These are phyloP conservation scores for Misopates orontium DNA, from an alignment of 257 asterid species.

Conservation along the genomic window DNA sequence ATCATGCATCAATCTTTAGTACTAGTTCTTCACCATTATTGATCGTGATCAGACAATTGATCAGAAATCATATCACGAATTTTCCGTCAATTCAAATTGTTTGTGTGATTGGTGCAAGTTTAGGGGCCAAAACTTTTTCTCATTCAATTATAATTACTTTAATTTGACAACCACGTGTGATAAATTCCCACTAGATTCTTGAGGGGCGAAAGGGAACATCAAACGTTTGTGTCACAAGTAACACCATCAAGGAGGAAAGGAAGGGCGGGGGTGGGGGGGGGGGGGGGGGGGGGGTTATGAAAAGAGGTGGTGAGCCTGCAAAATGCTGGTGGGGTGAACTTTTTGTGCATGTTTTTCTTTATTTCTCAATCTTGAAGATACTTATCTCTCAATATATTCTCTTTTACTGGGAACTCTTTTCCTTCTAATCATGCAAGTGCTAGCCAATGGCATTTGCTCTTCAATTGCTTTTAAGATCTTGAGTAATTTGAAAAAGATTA, in stretches of 20 bases:
- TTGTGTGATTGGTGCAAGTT: too few relatives aligned
- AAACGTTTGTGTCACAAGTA: background rate
- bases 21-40: too few relatives aligned
- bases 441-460: constrained; percentile 2
- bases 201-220: background rate
- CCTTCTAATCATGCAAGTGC: background rate
- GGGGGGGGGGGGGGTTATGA: background rate
- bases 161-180: constrained; percentile 2
- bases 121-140: constrained; percentile 13
- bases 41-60: too few relatives aligned
- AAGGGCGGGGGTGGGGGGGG: constrained; percentile 1
- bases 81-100: too few relatives aligned
- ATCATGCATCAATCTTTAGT: too few relatives aligned
- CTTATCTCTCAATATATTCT: constrained; percentile 1
- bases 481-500: background rate
- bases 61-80: too few relatives aligned
- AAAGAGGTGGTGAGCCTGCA: background rate
- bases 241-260: background rate
- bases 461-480: background rate
- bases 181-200: constrained; percentile 14
- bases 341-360: constrained; percentile 6
- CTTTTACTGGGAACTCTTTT: background rate
- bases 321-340: constrained; percentile 8
- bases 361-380: background rate
- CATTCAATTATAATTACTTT: background rate